phyloP scores from a whole-genome alignment of 768 basidiomycete species.

The Lactarius trivialis region DNA sequence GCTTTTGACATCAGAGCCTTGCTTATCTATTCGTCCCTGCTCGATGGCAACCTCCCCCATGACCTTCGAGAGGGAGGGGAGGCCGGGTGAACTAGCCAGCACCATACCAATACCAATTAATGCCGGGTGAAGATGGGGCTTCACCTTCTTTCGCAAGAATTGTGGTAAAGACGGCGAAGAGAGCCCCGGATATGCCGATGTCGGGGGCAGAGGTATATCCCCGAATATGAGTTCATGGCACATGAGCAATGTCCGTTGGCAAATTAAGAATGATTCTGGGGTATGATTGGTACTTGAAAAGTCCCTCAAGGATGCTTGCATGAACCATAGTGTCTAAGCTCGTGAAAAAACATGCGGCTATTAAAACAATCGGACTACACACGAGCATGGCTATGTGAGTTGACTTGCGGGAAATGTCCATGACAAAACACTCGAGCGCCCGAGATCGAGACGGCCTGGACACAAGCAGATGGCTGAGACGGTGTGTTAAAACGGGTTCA shows the following conservation, averaged over 20 bases:
- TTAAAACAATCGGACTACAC: constrained; percentile 35
- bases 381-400: constrained; percentile 96
- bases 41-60: constrained; percentile 83
- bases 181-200: constrained; percentile 62
- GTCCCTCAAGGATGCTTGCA: constrained; percentile 92
- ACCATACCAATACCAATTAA: constrained; percentile 81
- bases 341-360: constrained; percentile 15
- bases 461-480: constrained; percentile 80
- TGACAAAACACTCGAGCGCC: constrained; percentile 90
- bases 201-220: constrained; percentile 62
- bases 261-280: constrained; percentile 79
- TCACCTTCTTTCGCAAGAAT: constrained; percentile 57
- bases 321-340: constrained; percentile 89
- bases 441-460: constrained; percentile 88
- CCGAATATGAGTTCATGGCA: constrained; percentile 97
- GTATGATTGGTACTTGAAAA: constrained; percentile 51
- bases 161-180: constrained; percentile 43
- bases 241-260: constrained; percentile 82
- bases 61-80: constrained; percentile 67
- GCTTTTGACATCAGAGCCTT: constrained; percentile 43
- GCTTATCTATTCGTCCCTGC: constrained; percentile 75
- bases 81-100: constrained; percentile 66
- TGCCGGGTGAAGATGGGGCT: constrained; percentile 63
- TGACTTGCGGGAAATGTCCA: constrained; percentile 81
- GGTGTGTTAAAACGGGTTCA: constrained; percentile 31